Percentiles rank a stretch among this genome's conserved stretches.
Evolutionary conservation across 192 early-diverging fungal species (phyloP).

Genomic region (Linnemannia hyalina): DNA sequence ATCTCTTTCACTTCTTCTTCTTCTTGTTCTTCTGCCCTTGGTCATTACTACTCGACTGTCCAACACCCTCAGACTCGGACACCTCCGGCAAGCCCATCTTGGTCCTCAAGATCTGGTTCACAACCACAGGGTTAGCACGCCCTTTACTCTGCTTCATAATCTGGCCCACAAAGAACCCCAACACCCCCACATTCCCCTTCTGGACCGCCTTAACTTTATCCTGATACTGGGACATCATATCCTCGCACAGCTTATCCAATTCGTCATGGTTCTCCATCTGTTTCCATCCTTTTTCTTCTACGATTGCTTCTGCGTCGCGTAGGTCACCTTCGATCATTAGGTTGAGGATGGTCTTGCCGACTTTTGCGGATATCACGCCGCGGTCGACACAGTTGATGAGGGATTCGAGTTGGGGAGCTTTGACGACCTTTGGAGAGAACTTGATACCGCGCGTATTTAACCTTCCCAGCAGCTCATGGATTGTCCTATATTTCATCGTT

Average conservation of each 20-base stretch:
- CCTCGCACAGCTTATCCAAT: constrained; percentile 62
- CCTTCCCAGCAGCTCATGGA: constrained; percentile 71
- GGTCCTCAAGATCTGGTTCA: constrained; percentile 71
- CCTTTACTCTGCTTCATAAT: constrained; percentile 86
- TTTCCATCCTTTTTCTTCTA: constrained; percentile 72
- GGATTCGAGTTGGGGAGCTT: constrained; percentile 65
- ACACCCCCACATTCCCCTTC: constrained; percentile 74
- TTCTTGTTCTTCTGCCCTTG: constrained; percentile 16
- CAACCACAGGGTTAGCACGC: constrained; percentile 77
- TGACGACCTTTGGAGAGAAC: constrained; percentile 66
- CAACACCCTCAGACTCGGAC: background rate
- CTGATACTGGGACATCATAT: constrained; percentile 55
- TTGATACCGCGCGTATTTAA: constrained; percentile 58
- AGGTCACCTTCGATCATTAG: constrained; percentile 76
- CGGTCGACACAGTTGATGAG: constrained; percentile 73
- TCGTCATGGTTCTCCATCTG: constrained; percentile 60
- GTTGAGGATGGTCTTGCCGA: constrained; percentile 79
- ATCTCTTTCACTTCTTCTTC: background rate
- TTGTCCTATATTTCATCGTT: constrained; percentile 59
- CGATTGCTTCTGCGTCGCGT: constrained; percentile 66
- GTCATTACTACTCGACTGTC: background rate
- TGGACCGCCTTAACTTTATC: constrained; percentile 70
- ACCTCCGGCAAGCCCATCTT: constrained; percentile 33
- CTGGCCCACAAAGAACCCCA: constrained; percentile 88
- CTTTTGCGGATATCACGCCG: constrained; percentile 70